These are phyloP conservation scores for Blastobotrys raffinosifermentans DNA, from an alignment of 1,139 yeast genomes.

Conservation along the genomic window DNA sequence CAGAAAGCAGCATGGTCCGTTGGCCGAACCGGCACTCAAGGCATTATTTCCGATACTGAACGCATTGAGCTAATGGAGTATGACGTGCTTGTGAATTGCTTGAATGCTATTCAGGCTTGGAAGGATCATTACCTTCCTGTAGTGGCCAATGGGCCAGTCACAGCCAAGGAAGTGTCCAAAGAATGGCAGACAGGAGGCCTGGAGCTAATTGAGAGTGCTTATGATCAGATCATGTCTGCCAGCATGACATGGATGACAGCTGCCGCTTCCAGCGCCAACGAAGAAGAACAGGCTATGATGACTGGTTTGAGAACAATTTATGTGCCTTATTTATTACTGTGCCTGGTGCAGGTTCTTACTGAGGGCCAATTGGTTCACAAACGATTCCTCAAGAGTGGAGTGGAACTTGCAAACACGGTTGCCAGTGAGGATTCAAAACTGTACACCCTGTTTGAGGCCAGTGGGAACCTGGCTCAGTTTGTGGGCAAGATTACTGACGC, in stretches of 20 bases:
- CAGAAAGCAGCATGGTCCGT: slow-evolving; percentile 23
- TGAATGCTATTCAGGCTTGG: slow-evolving; percentile 21
- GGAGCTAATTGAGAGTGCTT: slow-evolving; percentile 11
- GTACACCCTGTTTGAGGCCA: slow-evolving; percentile 50
- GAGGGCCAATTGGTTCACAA: slow-evolving; percentile 31
- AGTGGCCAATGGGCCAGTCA: no score
- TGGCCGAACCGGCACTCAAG: slow-evolving; percentile 17
- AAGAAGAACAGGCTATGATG: slow-evolving; percentile 17
- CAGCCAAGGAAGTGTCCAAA: slow-evolving; percentile 6
- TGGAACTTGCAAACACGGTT: slow-evolving; percentile 49
- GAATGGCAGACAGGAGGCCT: slow-evolving; percentile 16
- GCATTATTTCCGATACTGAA: slow-evolving; percentile 36
- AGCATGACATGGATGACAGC: slow-evolving; percentile 8
- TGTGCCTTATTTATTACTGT: slow-evolving; percentile 67
- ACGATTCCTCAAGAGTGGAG: slow-evolving; percentile 46
- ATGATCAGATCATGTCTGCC: neutral
- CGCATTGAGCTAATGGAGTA: slow-evolving; percentile 52
- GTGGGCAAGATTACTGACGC: slow-evolving; percentile 53
- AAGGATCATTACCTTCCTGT: slow-evolving; percentile 13
- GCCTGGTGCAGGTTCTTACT: slow-evolving; percentile 51
- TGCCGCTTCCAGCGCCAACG: slow-evolving; percentile 17
- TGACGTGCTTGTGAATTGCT: slow-evolving; percentile 40
- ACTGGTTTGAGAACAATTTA: slow-evolving; percentile 51
- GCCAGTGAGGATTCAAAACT: slow-evolving; percentile 45
- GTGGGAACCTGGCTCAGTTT: slow-evolving; percentile 61